Percentiles rank a stretch among this genome's conserved stretches.
These are phyloP conservation scores for Collariella sp. DNA, from an alignment of 495 filamentous ascomycete species.

Conservation along the genomic window DNA sequence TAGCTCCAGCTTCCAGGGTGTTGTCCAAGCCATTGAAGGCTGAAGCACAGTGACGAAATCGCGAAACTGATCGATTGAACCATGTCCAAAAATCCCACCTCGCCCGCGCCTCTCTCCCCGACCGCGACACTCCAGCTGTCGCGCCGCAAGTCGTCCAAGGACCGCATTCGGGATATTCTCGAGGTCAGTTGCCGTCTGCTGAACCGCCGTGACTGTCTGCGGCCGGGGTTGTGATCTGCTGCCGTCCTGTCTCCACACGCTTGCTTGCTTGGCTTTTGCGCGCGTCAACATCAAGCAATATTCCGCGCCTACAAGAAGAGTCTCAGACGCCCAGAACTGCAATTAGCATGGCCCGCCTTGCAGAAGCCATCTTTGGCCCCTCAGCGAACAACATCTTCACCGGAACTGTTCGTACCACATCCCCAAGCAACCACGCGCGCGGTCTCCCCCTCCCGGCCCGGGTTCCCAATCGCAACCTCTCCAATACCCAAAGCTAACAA, in stretches of 20 bases:
- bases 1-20: neutral
- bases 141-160: constrained; percentile 29
- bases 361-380: constrained; percentile 16
- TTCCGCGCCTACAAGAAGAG: neutral
- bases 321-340: neutral
- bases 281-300: neutral
- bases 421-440: no score
- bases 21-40: neutral
- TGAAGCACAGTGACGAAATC: neutral
- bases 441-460: neutral
- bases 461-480: neutral
- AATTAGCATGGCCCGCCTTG: constrained; percentile 14
- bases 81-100: constrained; percentile 7
- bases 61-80: no score
- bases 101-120: neutral
- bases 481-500: constrained; percentile 13
- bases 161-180: constrained; percentile 37
- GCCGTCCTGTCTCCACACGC: neutral
- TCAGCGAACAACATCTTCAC: constrained; percentile 15
- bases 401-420: constrained; percentile 22
- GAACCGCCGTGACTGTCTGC: neutral
- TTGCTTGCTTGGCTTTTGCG: neutral
- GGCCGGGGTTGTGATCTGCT: neutral
- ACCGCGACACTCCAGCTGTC: constrained; percentile 9
- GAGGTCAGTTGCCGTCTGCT: constrained; percentile 29